These are phyloP conservation scores for Asterophora lycoperdoides DNA, from an alignment of 768 basidiomycete species.

Conservation along the genomic window DNA sequence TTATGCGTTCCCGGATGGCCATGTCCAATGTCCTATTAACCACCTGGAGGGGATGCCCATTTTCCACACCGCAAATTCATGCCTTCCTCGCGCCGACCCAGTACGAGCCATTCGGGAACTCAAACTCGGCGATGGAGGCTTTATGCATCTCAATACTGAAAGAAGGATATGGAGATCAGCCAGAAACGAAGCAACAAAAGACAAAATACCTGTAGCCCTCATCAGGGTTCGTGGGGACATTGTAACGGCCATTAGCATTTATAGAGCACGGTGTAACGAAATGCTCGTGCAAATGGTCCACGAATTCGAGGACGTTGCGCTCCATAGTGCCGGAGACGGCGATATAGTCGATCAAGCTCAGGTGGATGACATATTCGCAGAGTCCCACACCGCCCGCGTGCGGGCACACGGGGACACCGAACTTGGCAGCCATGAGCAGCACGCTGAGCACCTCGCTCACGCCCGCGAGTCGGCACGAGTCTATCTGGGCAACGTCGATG, in stretches of 20 bases:
- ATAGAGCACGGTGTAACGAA: conserved; percentile 88
- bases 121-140: conserved; percentile 74
- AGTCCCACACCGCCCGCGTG: conserved; percentile 94
- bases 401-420: conserved; percentile 83
- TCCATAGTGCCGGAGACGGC: conserved; percentile 89
- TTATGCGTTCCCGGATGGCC: background rate
- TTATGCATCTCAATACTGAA: conserved; percentile 85
- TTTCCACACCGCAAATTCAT: background rate
- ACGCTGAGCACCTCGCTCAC: conserved; percentile 92
- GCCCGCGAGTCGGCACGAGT: conserved; percentile 89
- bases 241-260: conserved; percentile 81
- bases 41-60: background rate
- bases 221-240: conserved; percentile 68
- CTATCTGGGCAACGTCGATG: conserved; percentile 94
- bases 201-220: conserved; percentile 70
- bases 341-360: conserved; percentile 91
- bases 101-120: conserved; percentile 84
- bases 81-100: conserved; percentile 45
- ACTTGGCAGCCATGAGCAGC: conserved; percentile 89
- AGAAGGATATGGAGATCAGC: background rate
- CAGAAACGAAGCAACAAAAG: background rate
- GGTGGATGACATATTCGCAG: conserved; percentile 87
- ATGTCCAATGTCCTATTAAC: background rate
- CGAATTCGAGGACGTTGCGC: conserved; percentile 88
- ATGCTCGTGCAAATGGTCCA: conserved; percentile 91